phyloP scores from a whole-genome alignment of 208 protist species.

The Tritrichomonas foetus region DNA sequence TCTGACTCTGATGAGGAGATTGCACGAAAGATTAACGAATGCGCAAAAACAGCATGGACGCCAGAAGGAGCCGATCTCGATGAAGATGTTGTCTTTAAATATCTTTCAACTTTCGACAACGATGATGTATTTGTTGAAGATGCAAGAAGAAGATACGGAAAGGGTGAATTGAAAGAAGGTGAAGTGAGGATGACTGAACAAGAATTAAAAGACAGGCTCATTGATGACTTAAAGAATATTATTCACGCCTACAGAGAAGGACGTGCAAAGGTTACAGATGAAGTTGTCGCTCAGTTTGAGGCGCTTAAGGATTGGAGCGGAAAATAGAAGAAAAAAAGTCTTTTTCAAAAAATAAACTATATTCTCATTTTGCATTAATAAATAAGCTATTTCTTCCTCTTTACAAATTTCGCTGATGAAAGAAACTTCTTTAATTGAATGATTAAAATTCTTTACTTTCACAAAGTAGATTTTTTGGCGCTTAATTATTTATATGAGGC shows the following conservation, averaged over 20 bases:
- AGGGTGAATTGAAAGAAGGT: neutral
- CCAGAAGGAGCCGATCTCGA: conserved; percentile 1
- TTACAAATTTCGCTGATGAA: too few species aligned
- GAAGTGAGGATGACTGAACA: neutral
- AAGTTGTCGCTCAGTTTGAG: neutral
- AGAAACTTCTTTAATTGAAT: too few species aligned
- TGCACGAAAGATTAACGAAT: neutral
- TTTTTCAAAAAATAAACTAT: too few species aligned
- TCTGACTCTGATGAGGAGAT: conserved; percentile 17
- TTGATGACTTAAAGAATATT: neutral
- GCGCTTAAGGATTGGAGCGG: neutral
- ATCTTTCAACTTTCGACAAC: neutral
- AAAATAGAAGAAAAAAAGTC: too few species aligned
- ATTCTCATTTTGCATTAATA: too few species aligned
- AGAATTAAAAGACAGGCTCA: neutral
- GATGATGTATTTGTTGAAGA: conserved; percentile 11
- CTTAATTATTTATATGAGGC: too few species aligned
- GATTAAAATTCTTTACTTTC: too few species aligned
- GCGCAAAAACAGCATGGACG: neutral
- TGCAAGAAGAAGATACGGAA: neutral
- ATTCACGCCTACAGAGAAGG: neutral
- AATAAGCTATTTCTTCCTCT: too few species aligned
- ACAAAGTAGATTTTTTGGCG: too few species aligned
- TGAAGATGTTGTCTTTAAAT: conserved; percentile 33
- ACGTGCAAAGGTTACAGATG: conserved; percentile 9